A percentile compares a stretch with the other conserved stretches of the same genome.
These are phyloP conservation scores for Gigaspora rosea DNA, from an alignment of 192 early-diverging fungal species.

Conservation along the genomic window DNA sequence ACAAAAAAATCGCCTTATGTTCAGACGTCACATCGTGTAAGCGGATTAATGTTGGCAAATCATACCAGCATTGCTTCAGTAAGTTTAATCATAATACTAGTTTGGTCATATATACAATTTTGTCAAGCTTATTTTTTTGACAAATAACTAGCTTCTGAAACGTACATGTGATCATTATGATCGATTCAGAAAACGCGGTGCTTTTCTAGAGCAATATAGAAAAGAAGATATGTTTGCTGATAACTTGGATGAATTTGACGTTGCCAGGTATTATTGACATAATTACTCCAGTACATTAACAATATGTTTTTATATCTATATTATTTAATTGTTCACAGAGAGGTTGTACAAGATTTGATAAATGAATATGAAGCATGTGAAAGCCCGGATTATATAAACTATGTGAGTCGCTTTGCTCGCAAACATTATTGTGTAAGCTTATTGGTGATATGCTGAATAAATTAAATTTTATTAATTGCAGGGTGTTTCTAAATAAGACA, in stretches of 20 bases:
- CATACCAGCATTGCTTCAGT: conserved; percentile 90
- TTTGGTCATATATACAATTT: too few relatives aligned
- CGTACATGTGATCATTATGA: conserved; percentile 93
- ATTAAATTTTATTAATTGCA: too few relatives aligned
- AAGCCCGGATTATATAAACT: conserved; percentile 80
- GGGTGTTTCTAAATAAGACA: too few relatives aligned
- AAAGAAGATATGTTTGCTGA: conserved; percentile 81
- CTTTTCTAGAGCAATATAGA: conserved; percentile 93
- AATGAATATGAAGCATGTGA: conserved; percentile 95
- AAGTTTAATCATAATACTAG: conserved; percentile 25
- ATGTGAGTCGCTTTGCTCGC: conserved; percentile 41
- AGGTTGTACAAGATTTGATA: conserved; percentile 90
- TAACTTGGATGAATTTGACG: conserved; percentile 90
- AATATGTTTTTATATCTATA: conserved; percentile 11
- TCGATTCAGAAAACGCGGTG: conserved; percentile 89
- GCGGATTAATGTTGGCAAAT: conserved; percentile 98
- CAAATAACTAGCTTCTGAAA: conserved; percentile 71
- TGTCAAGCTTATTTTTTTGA: not conserved
- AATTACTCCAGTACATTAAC: not conserved
- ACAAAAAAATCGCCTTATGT: conserved; percentile 93
- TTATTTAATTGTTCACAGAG: conserved; percentile 43
- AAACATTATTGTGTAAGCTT: too few relatives aligned
- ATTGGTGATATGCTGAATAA: too few relatives aligned
- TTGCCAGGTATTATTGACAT: conserved; percentile 51
- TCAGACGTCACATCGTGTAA: conserved; percentile 89